phyloP scores from a whole-genome alignment of 139 green algal species.

The Astrephomene gubernaculifera region DNA sequence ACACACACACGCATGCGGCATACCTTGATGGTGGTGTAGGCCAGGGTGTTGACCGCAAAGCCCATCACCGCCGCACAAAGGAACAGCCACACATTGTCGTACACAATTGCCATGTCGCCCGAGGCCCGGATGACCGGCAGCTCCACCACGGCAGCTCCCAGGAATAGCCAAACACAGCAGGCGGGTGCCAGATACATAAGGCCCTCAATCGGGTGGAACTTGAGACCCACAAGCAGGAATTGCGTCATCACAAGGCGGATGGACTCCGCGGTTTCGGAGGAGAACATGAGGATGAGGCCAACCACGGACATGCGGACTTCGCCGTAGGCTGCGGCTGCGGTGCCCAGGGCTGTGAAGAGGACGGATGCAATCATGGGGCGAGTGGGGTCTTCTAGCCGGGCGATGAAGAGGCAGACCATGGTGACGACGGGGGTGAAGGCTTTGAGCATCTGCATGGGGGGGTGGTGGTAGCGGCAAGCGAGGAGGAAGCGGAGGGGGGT shows the following conservation, averaged over 20 bases:
- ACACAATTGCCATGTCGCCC: constrained; percentile 60
- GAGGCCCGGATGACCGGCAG: constrained; percentile 62
- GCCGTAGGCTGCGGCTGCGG: constrained; percentile 78
- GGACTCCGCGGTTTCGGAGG: constrained; percentile 77
- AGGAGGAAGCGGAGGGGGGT: not conserved
- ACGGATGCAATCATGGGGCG: constrained; percentile 66
- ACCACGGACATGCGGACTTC: constrained; percentile 74
- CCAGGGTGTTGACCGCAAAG: constrained; percentile 88
- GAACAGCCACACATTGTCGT: constrained; percentile 59
- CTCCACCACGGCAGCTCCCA: constrained; percentile 63
- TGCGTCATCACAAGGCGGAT: constrained; percentile 88
- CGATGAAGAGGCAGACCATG: constrained; percentile 86
- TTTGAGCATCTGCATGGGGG: constrained; percentile 59
- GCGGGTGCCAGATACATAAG: constrained; percentile 90
- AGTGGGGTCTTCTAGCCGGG: constrained; percentile 79
- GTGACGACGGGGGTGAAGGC: constrained; percentile 93
- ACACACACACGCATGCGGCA: not conserved
- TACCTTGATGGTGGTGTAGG: constrained; percentile 90
- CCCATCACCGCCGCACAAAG: constrained; percentile 80
- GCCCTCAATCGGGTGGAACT: constrained; percentile 93
- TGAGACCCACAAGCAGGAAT: constrained; percentile 83
- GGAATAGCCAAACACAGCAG: constrained; percentile 82
- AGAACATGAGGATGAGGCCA: constrained; percentile 83
- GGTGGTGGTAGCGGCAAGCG: not conserved
- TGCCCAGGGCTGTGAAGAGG: constrained; percentile 67